Base-by-base conservation (phyloP, 2,329 filamentous ascomycete genomes). In the Colletotrichum cuscutae region DNA sequence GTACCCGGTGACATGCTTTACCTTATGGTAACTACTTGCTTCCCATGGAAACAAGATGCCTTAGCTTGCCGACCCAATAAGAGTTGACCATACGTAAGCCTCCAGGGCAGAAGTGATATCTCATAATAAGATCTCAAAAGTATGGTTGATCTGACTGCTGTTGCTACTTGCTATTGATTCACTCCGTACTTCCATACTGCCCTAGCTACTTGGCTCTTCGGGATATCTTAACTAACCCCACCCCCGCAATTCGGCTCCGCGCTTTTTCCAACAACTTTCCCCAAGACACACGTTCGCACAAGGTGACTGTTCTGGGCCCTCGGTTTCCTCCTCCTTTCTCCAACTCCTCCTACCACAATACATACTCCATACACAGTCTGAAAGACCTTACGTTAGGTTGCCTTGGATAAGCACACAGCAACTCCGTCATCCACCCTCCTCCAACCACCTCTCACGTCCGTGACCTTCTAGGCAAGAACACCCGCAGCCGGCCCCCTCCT, bases 171-270 rank as follows among this genome's bases (percentile, higher is more conserved):
- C 22, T 42, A 3, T 19, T 56, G 53, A 28, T 42, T 19, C 7
- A 7, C 2, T 15, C n/a, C 19, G 37, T n/a, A 22, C 35, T 52
- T n/a, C 42, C 42, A 42, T 54, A 32, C 15, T 42, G 37, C 37
- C 37, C 37, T 15, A 26, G 53, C 52, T 26, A 24, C 7, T 22
- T 24, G 32, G 15, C 7, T 12, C 22, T 15, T 49, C 28, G 24
- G 52, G 52, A 35, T 42, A 63, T 56, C 59, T 53, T n/a, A 54
- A 37, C 15, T 35, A 57, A 37, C 66, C 71, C 71, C 71, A 73
- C 71, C 71, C 71, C 71, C 71, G 71, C 71, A 73, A 57, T 61
- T 71, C 56, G 61, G 66, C 66, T 73, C 61, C 67, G 71, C 61
- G 37, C 67, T 28, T 61, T 65, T 65, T 56, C 68, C 28, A 28